A percentile compares a stretch with the other conserved stretches of the same genome.
Evolutionary conservation across 2,329 filamentous ascomycete species (phyloP).

Genomic region (Scedosporium dehoogii): DNA sequence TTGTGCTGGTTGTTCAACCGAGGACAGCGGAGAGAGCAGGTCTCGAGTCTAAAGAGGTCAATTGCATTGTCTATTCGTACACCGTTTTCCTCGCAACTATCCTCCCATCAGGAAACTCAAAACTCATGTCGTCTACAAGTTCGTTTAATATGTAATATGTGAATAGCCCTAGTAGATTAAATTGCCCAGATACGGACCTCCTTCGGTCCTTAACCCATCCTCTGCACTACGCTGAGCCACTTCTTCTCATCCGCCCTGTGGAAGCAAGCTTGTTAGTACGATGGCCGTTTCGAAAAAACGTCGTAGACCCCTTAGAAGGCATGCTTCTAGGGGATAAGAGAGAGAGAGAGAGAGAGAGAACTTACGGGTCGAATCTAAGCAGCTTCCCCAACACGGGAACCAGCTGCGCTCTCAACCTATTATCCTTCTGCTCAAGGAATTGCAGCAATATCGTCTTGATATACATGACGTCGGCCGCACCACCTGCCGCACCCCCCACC

Average conservation of each 20-base stretch:
- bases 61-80: not conserved
- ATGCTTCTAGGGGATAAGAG: too few relatives aligned
- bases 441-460: conserved; percentile 74
- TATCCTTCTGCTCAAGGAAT: conserved; percentile 73
- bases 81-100: not conserved
- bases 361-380: conserved; percentile 67
- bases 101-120: not conserved
- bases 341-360: conserved; percentile 11
- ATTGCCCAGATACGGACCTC: not conserved
- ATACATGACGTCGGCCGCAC: conserved; percentile 47
- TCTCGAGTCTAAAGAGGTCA: not conserved
- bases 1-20: not conserved
- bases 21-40: not conserved
- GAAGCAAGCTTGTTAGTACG: conserved; percentile 12
- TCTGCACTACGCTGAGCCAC: conserved; percentile 16
- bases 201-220: conserved; percentile 9
- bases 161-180: not conserved
- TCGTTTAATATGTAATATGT: not conserved
- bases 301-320: not conserved
- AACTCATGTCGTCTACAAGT: not conserved
- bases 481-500: conserved; percentile 16
- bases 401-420: conserved; percentile 63
- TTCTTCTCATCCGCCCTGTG: conserved; percentile 17
- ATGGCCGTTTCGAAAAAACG: too few relatives aligned
- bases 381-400: conserved; percentile 70